phyloP scores from a whole-genome alignment of 352 stramenopile genomes.

The Aphanomyces cochlioides region DNA sequence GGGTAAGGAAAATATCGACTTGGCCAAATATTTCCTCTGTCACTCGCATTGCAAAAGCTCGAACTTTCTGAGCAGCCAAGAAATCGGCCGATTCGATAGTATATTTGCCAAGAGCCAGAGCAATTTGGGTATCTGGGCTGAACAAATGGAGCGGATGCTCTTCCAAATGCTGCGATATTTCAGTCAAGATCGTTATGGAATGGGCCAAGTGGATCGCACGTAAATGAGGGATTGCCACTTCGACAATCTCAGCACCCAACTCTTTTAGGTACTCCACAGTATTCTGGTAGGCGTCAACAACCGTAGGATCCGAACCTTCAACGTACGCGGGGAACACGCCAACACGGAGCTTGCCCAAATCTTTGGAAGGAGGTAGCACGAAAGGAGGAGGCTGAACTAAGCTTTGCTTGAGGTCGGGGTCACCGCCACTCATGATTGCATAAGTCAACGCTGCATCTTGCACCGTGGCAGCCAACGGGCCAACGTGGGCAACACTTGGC shows the following conservation, averaged over 20 bases:
- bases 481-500: slow-evolving; percentile 67
- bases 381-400: slow-evolving; percentile 49
- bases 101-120: slow-evolving; percentile 63
- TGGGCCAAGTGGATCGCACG: slow-evolving; percentile 76
- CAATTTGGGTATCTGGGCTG: slow-evolving; percentile 68
- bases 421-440: slow-evolving; percentile 67
- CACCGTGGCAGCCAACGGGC: slow-evolving; percentile 73
- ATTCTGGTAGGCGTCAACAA: slow-evolving; percentile 45
- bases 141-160: slow-evolving; percentile 56
- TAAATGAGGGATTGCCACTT: slow-evolving; percentile 73
- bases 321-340: slow-evolving; percentile 74
- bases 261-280: slow-evolving; percentile 48
- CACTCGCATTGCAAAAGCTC: slow-evolving; percentile 72
- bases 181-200: slow-evolving; percentile 70
- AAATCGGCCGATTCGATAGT: slow-evolving; percentile 70
- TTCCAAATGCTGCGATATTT: slow-evolving; percentile 72
- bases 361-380: slow-evolving; percentile 52
- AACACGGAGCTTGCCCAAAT: slow-evolving; percentile 61
- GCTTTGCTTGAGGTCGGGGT: slow-evolving; percentile 47
- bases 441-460: slow-evolving; percentile 81
- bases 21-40: slow-evolving; percentile 74
- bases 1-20: slow-evolving; percentile 84
- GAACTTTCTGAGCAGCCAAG: slow-evolving; percentile 79
- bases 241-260: slow-evolving; percentile 64
- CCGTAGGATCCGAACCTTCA: slow-evolving; percentile 64